Evolutionary conservation across 2,329 filamentous ascomycete species (phyloP).

Genomic region (Neophaeococcomyces mojaviensis): DNA sequence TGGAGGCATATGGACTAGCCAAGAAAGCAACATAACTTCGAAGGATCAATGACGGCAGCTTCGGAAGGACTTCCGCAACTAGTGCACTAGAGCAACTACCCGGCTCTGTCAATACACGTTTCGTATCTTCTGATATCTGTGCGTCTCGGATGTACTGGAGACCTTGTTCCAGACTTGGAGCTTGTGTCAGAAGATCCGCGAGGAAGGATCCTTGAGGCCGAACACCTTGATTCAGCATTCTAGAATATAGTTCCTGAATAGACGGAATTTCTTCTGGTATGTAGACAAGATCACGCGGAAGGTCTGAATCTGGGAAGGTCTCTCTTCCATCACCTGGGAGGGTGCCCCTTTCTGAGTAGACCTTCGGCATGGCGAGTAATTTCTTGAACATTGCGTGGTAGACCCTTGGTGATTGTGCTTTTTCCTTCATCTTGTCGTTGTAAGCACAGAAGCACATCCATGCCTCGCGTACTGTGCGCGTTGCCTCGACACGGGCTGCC

Average conservation of each 20-base stretch:
- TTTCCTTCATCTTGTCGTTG: constrained; percentile 33
- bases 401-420: constrained; percentile 22
- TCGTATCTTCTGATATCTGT: constrained; percentile 28
- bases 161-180: constrained; percentile 33
- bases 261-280: constrained; percentile 47
- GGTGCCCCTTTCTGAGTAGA: constrained; percentile 23
- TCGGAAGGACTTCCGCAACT: constrained; percentile 20
- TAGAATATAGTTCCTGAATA: constrained; percentile 42
- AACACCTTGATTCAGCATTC: constrained; percentile 42
- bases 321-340: constrained; percentile 52
- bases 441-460: constrained; percentile 58
- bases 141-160: constrained; percentile 37
- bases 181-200: constrained; percentile 42
- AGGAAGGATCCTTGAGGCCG: constrained; percentile 38
- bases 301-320: constrained; percentile 47
- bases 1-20: not conserved
- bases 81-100: constrained; percentile 14
- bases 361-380: constrained; percentile 34
- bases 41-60: constrained; percentile 32
- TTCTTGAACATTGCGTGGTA: constrained; percentile 54
- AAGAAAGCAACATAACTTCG: constrained; percentile 39
- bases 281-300: constrained; percentile 51
- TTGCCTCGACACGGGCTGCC: constrained; percentile 52
- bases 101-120: constrained; percentile 13
- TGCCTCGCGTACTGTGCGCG: constrained; percentile 54